Evolutionary conservation across 306 rosid genomes (phyloP).

Genomic region (Acacia confusa): DNA sequence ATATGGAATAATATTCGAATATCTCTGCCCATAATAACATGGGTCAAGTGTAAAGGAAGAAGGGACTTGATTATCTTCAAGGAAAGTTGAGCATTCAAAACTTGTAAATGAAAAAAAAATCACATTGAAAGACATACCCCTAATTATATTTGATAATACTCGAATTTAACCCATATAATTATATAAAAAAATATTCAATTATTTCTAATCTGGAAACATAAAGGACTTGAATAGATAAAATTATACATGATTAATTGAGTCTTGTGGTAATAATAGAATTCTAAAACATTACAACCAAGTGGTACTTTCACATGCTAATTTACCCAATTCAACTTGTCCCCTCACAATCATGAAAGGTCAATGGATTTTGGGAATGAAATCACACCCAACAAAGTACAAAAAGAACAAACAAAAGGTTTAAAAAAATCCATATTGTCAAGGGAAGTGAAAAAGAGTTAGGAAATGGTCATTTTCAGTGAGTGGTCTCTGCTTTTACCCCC

Average conservation of each 20-base stretch:
- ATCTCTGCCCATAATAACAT: not conserved
- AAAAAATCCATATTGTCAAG: conserved; percentile 26
- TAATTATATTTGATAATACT: not conserved
- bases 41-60: no score
- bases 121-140: not conserved
- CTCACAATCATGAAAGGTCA: conserved; percentile 32
- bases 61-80: not conserved
- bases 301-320: conserved; percentile 33
- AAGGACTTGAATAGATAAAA: not conserved
- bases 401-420: conserved; percentile 23
- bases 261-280: not conserved
- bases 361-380: conserved; percentile 34
- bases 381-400: conserved; percentile 29
- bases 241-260: not conserved
- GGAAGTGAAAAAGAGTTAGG: conserved; percentile 45
- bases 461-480: conserved; percentile 52
- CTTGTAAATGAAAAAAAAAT: not conserved
- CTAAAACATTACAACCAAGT: conserved; percentile 13
- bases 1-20: no score
- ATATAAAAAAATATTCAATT: not conserved
- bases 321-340: conserved; percentile 28
- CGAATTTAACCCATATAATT: not conserved
- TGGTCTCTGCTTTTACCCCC: conserved; percentile 4
- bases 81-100: not conserved
- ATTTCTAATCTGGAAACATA: not conserved